These are phyloP conservation scores for Monoraphidium neglectum DNA, from an alignment of 139 green algal genomes.

Conservation along the genomic window DNA sequence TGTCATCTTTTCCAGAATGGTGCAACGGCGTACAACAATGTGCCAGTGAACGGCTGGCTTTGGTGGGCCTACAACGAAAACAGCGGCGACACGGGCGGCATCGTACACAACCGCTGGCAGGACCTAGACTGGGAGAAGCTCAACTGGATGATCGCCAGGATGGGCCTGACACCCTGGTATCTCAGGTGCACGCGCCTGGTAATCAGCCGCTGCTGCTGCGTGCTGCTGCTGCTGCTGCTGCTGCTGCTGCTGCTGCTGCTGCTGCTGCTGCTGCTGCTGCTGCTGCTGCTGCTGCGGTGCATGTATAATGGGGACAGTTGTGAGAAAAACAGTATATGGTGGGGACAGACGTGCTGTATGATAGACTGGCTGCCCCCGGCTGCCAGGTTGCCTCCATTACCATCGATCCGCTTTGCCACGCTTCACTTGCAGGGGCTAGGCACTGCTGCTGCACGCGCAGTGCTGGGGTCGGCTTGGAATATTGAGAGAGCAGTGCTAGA, in stretches of 20 bases:
- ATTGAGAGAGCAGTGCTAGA: too few species aligned
- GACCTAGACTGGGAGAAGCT: conserved; percentile 36
- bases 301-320: too few species aligned
- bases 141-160: conserved; percentile 29
- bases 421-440: too few species aligned
- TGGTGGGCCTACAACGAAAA: conserved; percentile 39
- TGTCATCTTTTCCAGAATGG: conserved; percentile 6
- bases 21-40: conserved; percentile 22
- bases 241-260: not conserved
- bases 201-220: not conserved
- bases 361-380: too few species aligned
- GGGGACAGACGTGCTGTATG: too few species aligned
- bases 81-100: conserved; percentile 32
- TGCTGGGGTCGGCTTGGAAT: too few species aligned
- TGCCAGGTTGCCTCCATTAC: too few species aligned
- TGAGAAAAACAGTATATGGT: too few species aligned
- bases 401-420: too few species aligned
- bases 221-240: not conserved
- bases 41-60: conserved; percentile 30
- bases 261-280: not conserved
- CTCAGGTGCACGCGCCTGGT: not conserved
- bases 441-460: too few species aligned
- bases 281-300: too few species aligned
- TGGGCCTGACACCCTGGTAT: conserved; percentile 31
- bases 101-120: conserved; percentile 32